Percentiles rank a stretch among this genome's conserved stretches.
Evolutionary conservation across 2,329 filamentous ascomycete species (phyloP).

Genomic region (Fusarium tjaetaba): DNA sequence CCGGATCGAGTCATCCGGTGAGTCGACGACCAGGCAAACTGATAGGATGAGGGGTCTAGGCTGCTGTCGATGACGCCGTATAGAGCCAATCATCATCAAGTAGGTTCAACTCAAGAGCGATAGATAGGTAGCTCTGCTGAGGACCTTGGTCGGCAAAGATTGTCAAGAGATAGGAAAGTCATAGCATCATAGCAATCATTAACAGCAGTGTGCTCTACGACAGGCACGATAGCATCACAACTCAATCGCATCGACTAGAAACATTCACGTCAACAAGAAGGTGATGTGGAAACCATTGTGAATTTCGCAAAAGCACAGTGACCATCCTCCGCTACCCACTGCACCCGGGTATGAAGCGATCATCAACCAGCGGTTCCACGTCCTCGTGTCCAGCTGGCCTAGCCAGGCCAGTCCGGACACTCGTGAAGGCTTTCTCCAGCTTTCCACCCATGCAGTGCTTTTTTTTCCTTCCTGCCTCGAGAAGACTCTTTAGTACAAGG

Average conservation of each 20-base stretch:
- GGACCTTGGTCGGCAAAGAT: neutral
- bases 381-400: conserved; percentile 62
- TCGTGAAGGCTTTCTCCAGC: conserved; percentile 69
- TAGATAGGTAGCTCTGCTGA: neutral
- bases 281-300: conserved; percentile 62
- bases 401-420: conserved; percentile 55
- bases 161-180: neutral
- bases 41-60: conserved; percentile 11
- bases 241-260: conserved; percentile 25
- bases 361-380: conserved; percentile 71
- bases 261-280: conserved; percentile 26
- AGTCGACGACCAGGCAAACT: neutral
- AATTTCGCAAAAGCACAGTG: conserved; percentile 70
- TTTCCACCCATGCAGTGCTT: conserved; percentile 66
- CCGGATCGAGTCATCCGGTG: conserved; percentile 23
- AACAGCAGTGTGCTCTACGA: conserved; percentile 8
- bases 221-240: conserved; percentile 36
- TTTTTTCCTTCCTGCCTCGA: conserved; percentile 53
- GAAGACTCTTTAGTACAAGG: conserved; percentile 59
- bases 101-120: neutral
- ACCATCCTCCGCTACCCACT: conserved; percentile 58
- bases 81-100: conserved; percentile 4
- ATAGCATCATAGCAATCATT: neutral
- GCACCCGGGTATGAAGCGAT: conserved; percentile 69
- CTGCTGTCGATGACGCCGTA: conserved; percentile 26